A percentile compares a stretch with the other conserved stretches of the same genome.
Conservation (phyloP, 768 basidiomycete genomes). For the Tremella mesenterica region DNA sequence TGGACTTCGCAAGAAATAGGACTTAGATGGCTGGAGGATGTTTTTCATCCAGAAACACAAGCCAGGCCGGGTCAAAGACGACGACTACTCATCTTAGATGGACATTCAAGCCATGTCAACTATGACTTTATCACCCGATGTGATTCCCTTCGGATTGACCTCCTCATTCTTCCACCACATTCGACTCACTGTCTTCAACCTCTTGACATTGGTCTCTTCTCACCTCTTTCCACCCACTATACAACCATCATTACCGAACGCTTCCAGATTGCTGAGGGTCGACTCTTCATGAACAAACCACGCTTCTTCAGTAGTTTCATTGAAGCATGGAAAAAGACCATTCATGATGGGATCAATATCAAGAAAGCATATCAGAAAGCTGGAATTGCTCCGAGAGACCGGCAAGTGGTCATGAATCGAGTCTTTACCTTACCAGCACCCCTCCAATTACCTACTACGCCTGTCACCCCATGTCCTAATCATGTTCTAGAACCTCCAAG, state of each 20-base stretch:
- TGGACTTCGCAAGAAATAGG: not conserved
- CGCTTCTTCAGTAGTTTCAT: not conserved
- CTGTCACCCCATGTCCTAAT: not conserved
- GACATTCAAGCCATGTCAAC: conserved; percentile 8
- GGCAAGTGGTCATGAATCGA: not conserved
- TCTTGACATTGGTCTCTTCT: conserved; percentile 6
- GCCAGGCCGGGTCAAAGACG: not conserved
- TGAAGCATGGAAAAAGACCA: not conserved
- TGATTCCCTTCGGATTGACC: not conserved
- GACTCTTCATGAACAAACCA: not conserved
- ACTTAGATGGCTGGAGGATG: not conserved
- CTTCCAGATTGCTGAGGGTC: not conserved
- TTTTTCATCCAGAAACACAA: not conserved
- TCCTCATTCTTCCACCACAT: conserved; percentile 4
- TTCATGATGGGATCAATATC: not conserved
- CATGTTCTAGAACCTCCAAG: not conserved
- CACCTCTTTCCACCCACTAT: not conserved
- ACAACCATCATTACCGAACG: not conserved
- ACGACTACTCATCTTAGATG: conserved; percentile 4
- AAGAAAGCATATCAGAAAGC: not conserved
- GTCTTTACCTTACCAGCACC: not conserved
- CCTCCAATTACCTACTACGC: not conserved
- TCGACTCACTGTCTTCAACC: conserved; percentile 8
- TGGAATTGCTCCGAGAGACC: not conserved
- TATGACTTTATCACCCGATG: conserved; percentile 1